These are phyloP conservation scores for Rhizopogon parksii DNA, from an alignment of 1,284 basidiomycete genomes.

Conservation along the genomic window DNA sequence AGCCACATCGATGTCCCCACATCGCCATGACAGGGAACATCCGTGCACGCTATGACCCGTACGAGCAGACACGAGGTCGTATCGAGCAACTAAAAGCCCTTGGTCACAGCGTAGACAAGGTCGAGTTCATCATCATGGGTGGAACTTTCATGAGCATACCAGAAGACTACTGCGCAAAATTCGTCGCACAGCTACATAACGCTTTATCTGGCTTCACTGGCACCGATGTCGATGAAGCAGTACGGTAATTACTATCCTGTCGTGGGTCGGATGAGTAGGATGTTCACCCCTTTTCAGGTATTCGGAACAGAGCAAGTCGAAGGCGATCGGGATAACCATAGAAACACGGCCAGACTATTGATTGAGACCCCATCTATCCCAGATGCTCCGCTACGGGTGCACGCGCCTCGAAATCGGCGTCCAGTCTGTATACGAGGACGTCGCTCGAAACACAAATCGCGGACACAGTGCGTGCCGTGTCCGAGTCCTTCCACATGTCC, in stretches of 20 bases:
- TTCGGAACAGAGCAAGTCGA: slow-evolving; percentile 95
- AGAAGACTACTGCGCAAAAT: slow-evolving; percentile 89
- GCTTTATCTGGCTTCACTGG: slow-evolving; percentile 94
- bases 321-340: slow-evolving; percentile 98
- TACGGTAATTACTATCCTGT: slow-evolving; percentile 44
- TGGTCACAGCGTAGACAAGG: slow-evolving; percentile 97
- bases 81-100: slow-evolving; percentile 93
- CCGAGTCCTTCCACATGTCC: slow-evolving; percentile 95
- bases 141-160: slow-evolving; percentile 99
- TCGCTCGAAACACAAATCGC: slow-evolving; percentile 96
- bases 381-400: slow-evolving; percentile 99
- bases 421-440: slow-evolving; percentile 98
- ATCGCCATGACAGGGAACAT: slow-evolving; percentile 99
- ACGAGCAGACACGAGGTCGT: slow-evolving; percentile 92
- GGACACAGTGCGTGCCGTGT: slow-evolving; percentile 96
- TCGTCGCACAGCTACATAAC: slow-evolving; percentile 96
- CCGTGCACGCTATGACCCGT: slow-evolving; percentile 95
- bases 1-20: slow-evolving; percentile 98
- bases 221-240: slow-evolving; percentile 94
- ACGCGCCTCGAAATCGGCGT: slow-evolving; percentile 98
- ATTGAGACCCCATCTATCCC: slow-evolving; percentile 91
- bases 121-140: slow-evolving; percentile 99
- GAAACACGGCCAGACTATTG: slow-evolving; percentile 99
- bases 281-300: slow-evolving; percentile 45
- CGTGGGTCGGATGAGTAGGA: slow-evolving; percentile 5